These are phyloP conservation scores for Penicillium salamii DNA, from an alignment of 495 filamentous ascomycete species.

Conservation along the genomic window DNA sequence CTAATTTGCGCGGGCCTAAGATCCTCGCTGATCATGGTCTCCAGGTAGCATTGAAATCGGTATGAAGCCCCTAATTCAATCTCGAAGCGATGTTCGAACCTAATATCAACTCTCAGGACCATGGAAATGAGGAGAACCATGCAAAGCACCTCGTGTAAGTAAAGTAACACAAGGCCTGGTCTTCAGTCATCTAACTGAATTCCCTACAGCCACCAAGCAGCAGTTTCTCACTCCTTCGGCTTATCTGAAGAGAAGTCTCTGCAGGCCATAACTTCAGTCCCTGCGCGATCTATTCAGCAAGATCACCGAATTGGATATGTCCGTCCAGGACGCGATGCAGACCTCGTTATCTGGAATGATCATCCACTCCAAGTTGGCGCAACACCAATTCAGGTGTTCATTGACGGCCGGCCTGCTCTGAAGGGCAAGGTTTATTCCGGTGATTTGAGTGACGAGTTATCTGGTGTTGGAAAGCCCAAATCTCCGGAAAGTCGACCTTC, in stretches of 20 bases:
- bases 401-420: background rate
- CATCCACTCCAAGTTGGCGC: background rate
- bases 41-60: background rate
- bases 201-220: background rate
- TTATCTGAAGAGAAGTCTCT: background rate
- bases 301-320: background rate
- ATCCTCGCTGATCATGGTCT: background rate
- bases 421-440: background rate
- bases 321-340: background rate
- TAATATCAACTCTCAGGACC: background rate
- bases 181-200: background rate
- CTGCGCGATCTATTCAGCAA: background rate
- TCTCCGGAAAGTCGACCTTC: background rate
- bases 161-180: background rate
- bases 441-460: background rate
- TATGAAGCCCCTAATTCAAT: background rate
- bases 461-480: background rate
- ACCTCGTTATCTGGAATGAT: background rate
- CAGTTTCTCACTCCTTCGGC: background rate
- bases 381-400: background rate
- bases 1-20: background rate
- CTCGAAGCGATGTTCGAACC: background rate
- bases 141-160: background rate
- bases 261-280: background rate
- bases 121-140: background rate